Percentiles rank a stretch among this genome's conserved stretches.
These are phyloP conservation scores for Ploettnerulaceae sp. DNA, from an alignment of 2,329 filamentous ascomycete genomes.

Conservation along the genomic window DNA sequence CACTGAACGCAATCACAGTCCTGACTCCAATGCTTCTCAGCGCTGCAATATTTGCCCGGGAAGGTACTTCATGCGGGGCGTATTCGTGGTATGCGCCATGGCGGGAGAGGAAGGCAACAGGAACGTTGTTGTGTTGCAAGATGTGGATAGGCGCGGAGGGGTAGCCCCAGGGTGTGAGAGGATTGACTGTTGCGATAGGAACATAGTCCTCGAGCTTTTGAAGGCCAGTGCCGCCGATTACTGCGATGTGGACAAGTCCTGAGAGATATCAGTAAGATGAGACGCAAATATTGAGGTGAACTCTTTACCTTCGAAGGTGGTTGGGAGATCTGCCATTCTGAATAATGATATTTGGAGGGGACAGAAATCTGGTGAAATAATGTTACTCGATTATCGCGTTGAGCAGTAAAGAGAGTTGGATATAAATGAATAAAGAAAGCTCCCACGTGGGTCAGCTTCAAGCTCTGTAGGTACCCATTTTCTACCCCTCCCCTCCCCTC, in stretches of 20 bases:
- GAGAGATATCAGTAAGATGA: slow-evolving; percentile 3
- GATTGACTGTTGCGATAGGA: slow-evolving; percentile 72
- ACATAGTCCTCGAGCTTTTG: slow-evolving; percentile 81
- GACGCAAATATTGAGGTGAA: not conserved
- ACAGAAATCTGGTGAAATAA: not conserved
- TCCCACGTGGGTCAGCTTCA: slow-evolving; percentile 11
- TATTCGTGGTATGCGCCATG: slow-evolving; percentile 86
- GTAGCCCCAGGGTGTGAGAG: slow-evolving; percentile 81
- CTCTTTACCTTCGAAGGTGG: slow-evolving; percentile 23
- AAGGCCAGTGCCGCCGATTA: slow-evolving; percentile 91
- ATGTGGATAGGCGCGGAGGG: slow-evolving; percentile 76
- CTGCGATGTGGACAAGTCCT: slow-evolving; percentile 76
- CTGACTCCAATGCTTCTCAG: slow-evolving; percentile 84
- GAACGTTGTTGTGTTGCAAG: slow-evolving; percentile 75
- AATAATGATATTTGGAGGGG: not conserved
- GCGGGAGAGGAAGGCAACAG: slow-evolving; percentile 89
- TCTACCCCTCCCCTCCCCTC: slow-evolving; percentile 7
- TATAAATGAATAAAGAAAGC: not conserved
- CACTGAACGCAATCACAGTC: slow-evolving; percentile 88
- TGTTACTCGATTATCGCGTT: not conserved
- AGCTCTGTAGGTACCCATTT: too few relatives aligned
- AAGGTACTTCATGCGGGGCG: slow-evolving; percentile 91
- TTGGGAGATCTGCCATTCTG: slow-evolving; percentile 29
- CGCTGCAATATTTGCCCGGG: slow-evolving; percentile 97
- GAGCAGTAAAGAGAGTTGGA: not conserved